phyloP scores from a whole-genome alignment of 1,139 yeast species.

The Geotrichum reessii region DNA sequence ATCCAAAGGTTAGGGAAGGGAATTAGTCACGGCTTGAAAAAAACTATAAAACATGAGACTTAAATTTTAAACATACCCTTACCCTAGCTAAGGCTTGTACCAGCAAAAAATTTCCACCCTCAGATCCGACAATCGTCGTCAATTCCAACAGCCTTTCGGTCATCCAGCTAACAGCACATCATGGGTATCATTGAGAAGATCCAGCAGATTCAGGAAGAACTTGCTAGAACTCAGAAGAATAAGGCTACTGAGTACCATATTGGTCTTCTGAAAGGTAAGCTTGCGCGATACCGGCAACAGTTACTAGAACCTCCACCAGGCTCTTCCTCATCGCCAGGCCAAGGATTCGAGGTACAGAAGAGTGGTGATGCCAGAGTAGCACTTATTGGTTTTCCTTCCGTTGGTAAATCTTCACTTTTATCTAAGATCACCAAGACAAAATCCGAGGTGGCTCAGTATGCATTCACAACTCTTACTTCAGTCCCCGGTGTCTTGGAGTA shows the following conservation, averaged over 20 bases:
- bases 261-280: slow-evolving; percentile 87
- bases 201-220: slow-evolving; percentile 84
- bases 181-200: slow-evolving; percentile 55
- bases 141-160: neutral
- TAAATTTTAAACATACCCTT: neutral
- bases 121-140: neutral
- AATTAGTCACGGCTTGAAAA: neutral
- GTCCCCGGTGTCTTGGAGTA: slow-evolving; percentile 94
- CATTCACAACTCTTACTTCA: slow-evolving; percentile 92
- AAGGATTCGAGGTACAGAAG: slow-evolving; percentile 92
- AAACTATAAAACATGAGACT: neutral
- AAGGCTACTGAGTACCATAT: slow-evolving; percentile 97
- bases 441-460: slow-evolving; percentile 91
- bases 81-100: neutral
- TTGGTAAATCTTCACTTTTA: slow-evolving; percentile 82
- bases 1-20: neutral
- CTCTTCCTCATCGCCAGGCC: slow-evolving; percentile 71
- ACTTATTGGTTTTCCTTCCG: slow-evolving; percentile 94
- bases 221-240: slow-evolving; percentile 92
- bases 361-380: slow-evolving; percentile 97
- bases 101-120: neutral
- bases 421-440: slow-evolving; percentile 84
- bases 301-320: slow-evolving; percentile 81
- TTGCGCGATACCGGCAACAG: slow-evolving; percentile 91
- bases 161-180: neutral